Evolutionary conservation across 305 asterid genomes (phyloP).

Genomic region (Stenogyne calaminthoides): DNA sequence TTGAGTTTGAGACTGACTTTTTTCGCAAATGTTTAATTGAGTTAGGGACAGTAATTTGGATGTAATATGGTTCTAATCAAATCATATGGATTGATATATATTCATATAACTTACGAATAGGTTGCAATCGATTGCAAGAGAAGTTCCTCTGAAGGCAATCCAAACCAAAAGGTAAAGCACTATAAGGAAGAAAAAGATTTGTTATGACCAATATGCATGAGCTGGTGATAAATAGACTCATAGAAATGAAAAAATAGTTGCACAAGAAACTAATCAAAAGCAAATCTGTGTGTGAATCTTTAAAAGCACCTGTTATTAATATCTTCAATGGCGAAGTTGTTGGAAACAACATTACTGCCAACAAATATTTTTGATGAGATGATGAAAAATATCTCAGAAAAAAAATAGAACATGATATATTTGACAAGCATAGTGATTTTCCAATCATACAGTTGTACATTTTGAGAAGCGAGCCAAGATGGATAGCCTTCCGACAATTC

Average conservation of each 20-base stretch:
- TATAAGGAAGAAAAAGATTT: constrained; percentile 27
- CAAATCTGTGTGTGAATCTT: not conserved
- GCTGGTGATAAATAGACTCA: too few species aligned
- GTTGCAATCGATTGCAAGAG: constrained; percentile 60
- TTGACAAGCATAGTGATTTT: not conserved
- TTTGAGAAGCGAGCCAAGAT: constrained; percentile 53
- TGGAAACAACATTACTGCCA: constrained; percentile 68
- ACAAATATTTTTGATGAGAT: too few species aligned
- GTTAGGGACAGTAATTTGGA: too few species aligned
- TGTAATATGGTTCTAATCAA: too few species aligned
- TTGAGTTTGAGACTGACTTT: too few species aligned
- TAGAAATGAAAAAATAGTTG: not conserved
- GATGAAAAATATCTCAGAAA: not conserved
- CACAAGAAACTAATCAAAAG: not conserved
- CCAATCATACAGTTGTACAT: constrained; percentile 59
- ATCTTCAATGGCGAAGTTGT: constrained; percentile 57
- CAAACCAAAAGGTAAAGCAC: constrained; percentile 62
- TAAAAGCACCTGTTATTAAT: constrained; percentile 53
- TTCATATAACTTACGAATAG: constrained; percentile 47
- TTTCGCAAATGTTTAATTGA: too few species aligned
- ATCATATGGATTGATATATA: too few species aligned
- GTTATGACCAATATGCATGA: not conserved
- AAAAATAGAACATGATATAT: not conserved
- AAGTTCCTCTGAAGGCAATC: constrained; percentile 72
- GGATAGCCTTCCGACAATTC: constrained; percentile 72